Conservation (phyloP, 306 rosid genomes). For the Leucaena leucocephala region DNA sequence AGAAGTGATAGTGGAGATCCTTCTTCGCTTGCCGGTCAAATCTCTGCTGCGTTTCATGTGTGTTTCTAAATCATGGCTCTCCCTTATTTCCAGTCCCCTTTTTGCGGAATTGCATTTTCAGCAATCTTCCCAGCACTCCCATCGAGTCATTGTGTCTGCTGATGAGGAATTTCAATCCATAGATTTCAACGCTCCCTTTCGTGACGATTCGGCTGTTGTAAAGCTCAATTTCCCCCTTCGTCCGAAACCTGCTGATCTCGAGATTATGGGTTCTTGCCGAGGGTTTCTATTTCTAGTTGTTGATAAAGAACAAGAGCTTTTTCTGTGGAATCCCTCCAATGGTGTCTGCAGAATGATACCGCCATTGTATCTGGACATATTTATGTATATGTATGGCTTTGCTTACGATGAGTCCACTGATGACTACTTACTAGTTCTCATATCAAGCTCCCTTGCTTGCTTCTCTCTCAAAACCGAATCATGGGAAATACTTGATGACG, state of each 20-base stretch:
- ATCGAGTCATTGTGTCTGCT: neutral
- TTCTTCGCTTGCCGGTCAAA: neutral
- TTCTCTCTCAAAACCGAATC: neutral
- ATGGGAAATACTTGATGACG: neutral
- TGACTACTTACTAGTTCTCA: neutral
- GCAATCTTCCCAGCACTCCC: neutral
- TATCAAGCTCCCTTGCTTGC: neutral
- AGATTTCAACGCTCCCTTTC: neutral
- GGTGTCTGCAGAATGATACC: neutral
- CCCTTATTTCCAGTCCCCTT: neutral
- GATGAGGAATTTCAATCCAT: neutral
- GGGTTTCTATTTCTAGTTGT: conserved; percentile 15
- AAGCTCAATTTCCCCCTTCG: neutral
- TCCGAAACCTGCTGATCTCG: neutral
- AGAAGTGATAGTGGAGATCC: neutral
- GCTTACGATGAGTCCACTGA: neutral
- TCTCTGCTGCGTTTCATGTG: neutral
- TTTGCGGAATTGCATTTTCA: neutral
- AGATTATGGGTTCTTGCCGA: conserved; percentile 19
- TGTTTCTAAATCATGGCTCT: neutral
- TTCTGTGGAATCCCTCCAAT: neutral
- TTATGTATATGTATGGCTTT: neutral
- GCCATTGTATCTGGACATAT: neutral
- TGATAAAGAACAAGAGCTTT: neutral
- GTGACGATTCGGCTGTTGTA: neutral